Base-by-base conservation (phyloP, 2,329 filamentous ascomycete species). In the Cercospora citrullina region DNA sequence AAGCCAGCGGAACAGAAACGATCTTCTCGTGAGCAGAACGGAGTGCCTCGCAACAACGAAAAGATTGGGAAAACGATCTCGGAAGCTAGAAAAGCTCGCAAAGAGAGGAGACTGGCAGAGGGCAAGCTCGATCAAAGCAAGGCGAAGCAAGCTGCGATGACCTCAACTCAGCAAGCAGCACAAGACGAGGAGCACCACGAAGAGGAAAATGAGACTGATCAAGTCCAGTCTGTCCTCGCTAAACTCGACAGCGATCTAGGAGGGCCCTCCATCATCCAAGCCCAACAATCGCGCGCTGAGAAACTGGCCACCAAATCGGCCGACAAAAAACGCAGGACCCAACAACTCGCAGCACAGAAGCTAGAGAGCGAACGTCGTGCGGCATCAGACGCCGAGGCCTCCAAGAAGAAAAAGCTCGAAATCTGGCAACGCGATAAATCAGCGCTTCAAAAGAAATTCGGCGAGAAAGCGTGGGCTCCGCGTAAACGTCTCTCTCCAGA, bases 401-500 rank as follows among this genome's bases (percentile, higher is more conserved):
- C 64, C 23, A 65, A 39, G 16, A 66, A 39, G 58, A 71, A 64
- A 45, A 69, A 51, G 28, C 65, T 66, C 42, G 86, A 89, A 71
- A 68, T 75, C 3, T 98, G 95, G 95, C 85, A 87, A 77, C 78
- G 87, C 14, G 91, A 97, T 72, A 97, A 97, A 78, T 82, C 82
- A 1, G 90, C 89, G 0, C 80, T 96, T 39, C 87, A 89, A 74
- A 80, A 87, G 69, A 99, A 98, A 76, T 95, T 97, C 72, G 88
- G 88, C 1, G 87, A 90, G 7, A 88, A 81, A 45, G 82, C 90
- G 9, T 99, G 94, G 94, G 85, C 86, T 30, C 94, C 95, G 31
- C 86, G 87, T 60, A 97, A 96, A 80, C 90, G 90, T 67, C 85
- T 99, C 9, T 98, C 95, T 0, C 95, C 95, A 0, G 94, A 98